phyloP scores from a whole-genome alignment of 129 eudicot genomes.

The Chrysanthemum lavandulifolium region DNA sequence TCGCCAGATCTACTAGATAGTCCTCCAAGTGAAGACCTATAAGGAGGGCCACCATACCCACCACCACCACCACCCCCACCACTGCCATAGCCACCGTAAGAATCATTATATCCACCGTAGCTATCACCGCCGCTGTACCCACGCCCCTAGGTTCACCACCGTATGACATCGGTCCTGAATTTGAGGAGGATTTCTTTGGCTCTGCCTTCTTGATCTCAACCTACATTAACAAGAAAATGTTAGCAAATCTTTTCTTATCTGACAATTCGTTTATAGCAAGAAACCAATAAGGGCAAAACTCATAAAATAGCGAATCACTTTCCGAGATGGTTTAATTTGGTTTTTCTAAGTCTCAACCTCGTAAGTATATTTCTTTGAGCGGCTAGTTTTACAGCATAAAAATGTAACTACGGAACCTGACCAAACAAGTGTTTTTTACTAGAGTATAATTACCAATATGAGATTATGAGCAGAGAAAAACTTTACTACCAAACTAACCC shows the following conservation, averaged over 20 bases:
- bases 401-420: no score
- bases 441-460: no score
- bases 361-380: no score
- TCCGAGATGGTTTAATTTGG: background rate
- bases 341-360: background rate
- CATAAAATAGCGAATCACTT: no score
- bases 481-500: no score
- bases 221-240: slow-evolving; percentile 56
- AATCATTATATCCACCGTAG: slow-evolving; percentile 49
- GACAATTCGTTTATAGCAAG: slow-evolving; percentile 17
- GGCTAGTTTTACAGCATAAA: no score
- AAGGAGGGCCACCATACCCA: slow-evolving; percentile 55
- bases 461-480: no score
- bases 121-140: slow-evolving; percentile 57
- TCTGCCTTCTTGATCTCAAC: slow-evolving; percentile 98
- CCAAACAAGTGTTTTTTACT: no score
- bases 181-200: slow-evolving; percentile 90
- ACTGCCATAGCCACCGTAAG: slow-evolving; percentile 30
- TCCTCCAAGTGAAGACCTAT: slow-evolving; percentile 56
- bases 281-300: background rate
- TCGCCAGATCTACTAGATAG: slow-evolving; percentile 51
- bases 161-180: slow-evolving; percentile 73
- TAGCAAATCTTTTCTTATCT: slow-evolving; percentile 34
- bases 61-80: slow-evolving; percentile 50
- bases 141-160: slow-evolving; percentile 91